These are phyloP conservation scores for Ophiorrhiza pumila DNA, from an alignment of 257 asterid genomes.

Conservation along the genomic window DNA sequence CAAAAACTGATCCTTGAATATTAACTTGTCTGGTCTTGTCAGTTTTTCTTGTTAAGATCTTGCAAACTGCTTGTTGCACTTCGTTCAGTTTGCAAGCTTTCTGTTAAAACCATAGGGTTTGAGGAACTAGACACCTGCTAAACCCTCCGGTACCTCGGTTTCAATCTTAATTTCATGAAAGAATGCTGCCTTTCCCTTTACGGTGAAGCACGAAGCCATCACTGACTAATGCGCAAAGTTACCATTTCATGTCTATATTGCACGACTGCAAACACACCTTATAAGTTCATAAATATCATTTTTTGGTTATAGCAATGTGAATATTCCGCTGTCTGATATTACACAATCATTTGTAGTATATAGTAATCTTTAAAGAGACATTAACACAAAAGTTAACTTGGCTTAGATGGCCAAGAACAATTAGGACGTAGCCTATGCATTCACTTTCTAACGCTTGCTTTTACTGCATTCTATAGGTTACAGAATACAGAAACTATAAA, in stretches of 20 bases:
- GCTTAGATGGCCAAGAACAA: too few species aligned
- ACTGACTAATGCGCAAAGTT: not conserved
- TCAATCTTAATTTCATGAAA: not conserved
- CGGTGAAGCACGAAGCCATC: not conserved
- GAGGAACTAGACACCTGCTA: not conserved
- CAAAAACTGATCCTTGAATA: not conserved
- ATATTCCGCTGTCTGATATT: not conserved
- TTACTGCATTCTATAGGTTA: constrained; percentile 26
- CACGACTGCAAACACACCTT: not conserved
- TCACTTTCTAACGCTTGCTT: not conserved
- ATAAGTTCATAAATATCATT: not conserved
- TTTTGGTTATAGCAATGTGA: not conserved
- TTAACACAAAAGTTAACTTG: not conserved
- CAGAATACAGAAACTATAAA: constrained; percentile 29
- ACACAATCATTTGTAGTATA: not conserved
- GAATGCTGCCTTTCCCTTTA: not conserved
- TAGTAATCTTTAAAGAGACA: not conserved
- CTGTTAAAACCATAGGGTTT: not conserved
- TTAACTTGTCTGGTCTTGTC: not conserved
- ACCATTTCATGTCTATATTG: not conserved
- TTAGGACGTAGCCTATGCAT: not conserved
- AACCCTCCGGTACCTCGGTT: not conserved
- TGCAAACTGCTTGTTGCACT: not conserved
- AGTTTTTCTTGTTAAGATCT: not conserved
- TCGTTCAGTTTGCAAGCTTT: not conserved